Conservation (phyloP, 441 rosid species). For the Jatropha multifida region DNA sequence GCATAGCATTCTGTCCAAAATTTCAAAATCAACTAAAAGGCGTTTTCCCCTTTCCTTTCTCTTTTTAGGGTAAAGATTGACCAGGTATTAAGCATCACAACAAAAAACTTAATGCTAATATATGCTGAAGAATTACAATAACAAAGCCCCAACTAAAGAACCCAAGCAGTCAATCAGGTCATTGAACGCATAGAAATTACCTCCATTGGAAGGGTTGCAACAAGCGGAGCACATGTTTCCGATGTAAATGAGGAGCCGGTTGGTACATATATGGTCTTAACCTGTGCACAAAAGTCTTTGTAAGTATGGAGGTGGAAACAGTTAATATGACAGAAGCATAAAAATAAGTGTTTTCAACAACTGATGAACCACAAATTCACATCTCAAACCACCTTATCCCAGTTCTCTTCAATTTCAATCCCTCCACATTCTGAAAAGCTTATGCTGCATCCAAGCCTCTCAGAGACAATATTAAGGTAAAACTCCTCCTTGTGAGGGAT, state of each 20-base stretch:
- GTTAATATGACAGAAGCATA: neutral
- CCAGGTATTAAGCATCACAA: neutral
- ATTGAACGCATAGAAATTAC: conserved; percentile 27
- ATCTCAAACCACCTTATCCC: conserved; percentile 65
- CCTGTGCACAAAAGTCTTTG: conserved; percentile 41
- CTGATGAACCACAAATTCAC: neutral
- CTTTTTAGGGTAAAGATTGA: neutral
- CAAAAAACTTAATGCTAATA: neutral
- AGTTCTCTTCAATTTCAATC: conserved; percentile 94
- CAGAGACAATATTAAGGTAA: conserved; percentile 76
- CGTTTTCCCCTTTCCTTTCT: neutral
- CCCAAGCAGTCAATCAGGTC: neutral
- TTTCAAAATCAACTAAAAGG: neutral
- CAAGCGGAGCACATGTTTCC: conserved; percentile 79
- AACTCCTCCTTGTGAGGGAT: conserved; percentile 85
- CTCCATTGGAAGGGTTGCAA: conserved; percentile 90
- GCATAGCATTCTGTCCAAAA: neutral
- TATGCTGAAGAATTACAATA: neutral
- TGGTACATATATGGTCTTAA: conserved; percentile 71
- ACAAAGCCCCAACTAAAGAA: neutral
- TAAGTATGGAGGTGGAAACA: neutral
- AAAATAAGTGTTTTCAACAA: neutral
- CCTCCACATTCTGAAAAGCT: conserved; percentile 96
- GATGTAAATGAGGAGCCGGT: conserved; percentile 56
- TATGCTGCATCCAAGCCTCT: conserved; percentile 76